Base-by-base conservation (phyloP, 345 rosid genomes). In the Citrus mangshanensis region DNA sequence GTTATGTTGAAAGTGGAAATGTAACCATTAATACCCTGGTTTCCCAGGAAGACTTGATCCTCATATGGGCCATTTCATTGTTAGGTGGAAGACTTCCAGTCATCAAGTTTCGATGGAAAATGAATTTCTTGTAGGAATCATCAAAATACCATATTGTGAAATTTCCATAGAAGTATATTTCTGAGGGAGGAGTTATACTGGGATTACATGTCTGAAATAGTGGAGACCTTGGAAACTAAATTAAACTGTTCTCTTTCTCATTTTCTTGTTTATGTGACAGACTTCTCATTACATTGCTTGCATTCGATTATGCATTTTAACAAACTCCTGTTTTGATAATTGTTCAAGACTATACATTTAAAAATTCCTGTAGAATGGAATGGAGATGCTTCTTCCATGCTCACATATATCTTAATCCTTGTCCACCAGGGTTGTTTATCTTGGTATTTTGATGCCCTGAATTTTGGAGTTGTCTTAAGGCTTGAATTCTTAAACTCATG, bases 401-500 rank as follows among this genome's bases (percentile, higher is more conserved):
- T 70, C 19, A 37, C 22, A 62, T 55, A 35, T 37, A 35, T 34
- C 54, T 76, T 25, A 24, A 24, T 35, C 66, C 54, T 54, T 54
- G 24, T 49, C 63, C 72, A 49, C 34, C 24, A 6, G 55, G 54
- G 58, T 51, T 70, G 46, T 46, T 73, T 72, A 51, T 60, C 58
- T 49, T 75, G 61, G 30, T 80, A 51, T 35, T 34, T 62, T 72
- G 28, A 40, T 68, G 37, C 27, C 34, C 58, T 16, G 73, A 49
- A 28, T 10, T 65, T 69, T 67, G 56, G 19, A 76, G 72, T 18
- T 75, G 30, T 70, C 16, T 58, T 40, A 71, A 22, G 77, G 56
- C 51, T 70, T 51, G 24, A 75, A 64, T 78, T 73, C 74, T 58
- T 74, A 49, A 54, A 64, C 81, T 83, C 61, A 77, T 60, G 24